Conservation (phyloP, 164 flowering plant species). For the Brasenia schreberi region DNA sequence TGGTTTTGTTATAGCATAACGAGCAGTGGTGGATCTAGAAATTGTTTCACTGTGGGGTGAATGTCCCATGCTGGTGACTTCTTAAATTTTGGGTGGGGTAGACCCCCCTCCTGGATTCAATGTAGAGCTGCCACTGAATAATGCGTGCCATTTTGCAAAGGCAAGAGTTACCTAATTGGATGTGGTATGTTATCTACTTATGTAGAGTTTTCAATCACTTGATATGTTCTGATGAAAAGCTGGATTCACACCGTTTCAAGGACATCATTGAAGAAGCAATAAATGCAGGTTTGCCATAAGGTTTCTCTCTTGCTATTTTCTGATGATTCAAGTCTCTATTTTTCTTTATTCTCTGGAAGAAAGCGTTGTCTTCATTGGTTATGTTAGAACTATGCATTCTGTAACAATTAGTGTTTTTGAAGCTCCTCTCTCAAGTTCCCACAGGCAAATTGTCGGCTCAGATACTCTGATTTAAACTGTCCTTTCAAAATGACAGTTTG, state of each 20-base stretch:
- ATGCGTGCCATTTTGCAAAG: constrained; percentile 1
- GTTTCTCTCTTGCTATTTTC: neutral
- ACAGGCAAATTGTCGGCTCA: too few species aligned
- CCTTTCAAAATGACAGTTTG: too few species aligned
- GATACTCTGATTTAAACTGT: too few species aligned
- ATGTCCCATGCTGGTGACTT: too few species aligned
- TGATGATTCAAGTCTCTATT: neutral
- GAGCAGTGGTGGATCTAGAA: too few species aligned
- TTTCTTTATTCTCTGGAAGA: neutral
- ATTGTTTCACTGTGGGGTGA: too few species aligned
- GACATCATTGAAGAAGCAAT: constrained; percentile 84
- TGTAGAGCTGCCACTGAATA: neutral
- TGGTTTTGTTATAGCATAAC: neutral
- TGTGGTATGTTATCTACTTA: neutral
- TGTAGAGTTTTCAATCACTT: constrained; percentile 87
- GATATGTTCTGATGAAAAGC: constrained; percentile 87
- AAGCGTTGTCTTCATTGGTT: neutral
- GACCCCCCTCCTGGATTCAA: neutral
- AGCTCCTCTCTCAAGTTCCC: too few species aligned
- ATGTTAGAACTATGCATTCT: neutral
- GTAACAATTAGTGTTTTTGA: too few species aligned
- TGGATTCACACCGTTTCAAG: constrained; percentile 95
- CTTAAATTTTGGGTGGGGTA: neutral
- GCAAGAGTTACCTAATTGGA: neutral
- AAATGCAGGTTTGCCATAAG: constrained; percentile 44